Evolutionary conservation across 2,329 filamentous ascomycete species (phyloP).

Genomic region (Aspergillus sp.): DNA sequence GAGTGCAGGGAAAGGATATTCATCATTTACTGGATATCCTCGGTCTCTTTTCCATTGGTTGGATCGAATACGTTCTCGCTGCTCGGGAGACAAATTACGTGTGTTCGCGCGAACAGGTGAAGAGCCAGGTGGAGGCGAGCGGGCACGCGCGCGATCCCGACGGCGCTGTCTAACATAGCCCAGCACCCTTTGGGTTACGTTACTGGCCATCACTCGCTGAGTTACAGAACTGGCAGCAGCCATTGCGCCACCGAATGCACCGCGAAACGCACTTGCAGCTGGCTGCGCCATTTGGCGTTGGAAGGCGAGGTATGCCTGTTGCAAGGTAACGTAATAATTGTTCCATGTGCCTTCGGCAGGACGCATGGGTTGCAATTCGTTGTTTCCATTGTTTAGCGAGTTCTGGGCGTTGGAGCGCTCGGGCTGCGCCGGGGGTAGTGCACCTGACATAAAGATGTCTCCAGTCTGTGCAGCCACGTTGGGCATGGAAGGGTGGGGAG

Average conservation of each 20-base stretch:
- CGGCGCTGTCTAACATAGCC: conserved; percentile 4
- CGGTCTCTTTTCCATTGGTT: conserved; percentile 16
- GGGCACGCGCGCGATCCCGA: not conserved
- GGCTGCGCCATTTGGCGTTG: conserved; percentile 4
- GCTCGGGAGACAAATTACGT: conserved; percentile 15
- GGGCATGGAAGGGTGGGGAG: not conserved
- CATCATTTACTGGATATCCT: conserved; percentile 10
- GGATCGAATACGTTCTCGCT: conserved; percentile 12
- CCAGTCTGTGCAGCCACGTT: not conserved
- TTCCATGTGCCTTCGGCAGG: not conserved
- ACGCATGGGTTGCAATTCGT: not conserved
- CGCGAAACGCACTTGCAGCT: conserved; percentile 14
- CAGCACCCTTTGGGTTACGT: conserved; percentile 9
- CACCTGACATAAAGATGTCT: conserved; percentile 8
- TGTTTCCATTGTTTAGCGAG: not conserved
- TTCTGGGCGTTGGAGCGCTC: not conserved
- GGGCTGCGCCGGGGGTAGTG: not conserved
- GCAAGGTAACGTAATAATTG: conserved; percentile 5
- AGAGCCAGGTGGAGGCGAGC: not conserved
- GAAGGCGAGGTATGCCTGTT: not conserved
- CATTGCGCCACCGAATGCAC: conserved; percentile 17
- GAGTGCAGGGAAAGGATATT: conserved; percentile 20
- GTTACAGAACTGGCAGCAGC: conserved; percentile 10
- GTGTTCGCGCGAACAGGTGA: conserved; percentile 18
- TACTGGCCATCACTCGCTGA: conserved; percentile 11